Conservation (phyloP, 176 grass and related monocot species). For the Coix lacrymajobi region DNA sequence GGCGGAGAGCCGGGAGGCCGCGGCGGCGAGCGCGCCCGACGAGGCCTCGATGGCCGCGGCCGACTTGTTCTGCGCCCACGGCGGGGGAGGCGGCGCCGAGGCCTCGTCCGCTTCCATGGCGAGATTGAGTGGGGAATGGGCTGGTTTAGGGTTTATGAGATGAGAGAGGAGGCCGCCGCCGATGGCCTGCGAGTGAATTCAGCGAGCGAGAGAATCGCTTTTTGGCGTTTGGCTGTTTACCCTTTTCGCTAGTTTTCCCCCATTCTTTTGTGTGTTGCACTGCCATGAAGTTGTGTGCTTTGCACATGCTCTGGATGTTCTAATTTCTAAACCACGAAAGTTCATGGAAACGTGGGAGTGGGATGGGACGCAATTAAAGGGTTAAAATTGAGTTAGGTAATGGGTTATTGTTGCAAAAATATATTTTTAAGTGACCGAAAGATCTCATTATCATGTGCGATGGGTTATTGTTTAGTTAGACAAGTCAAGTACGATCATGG, state of each 20-base stretch:
- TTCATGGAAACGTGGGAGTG: background rate
- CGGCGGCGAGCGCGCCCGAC: slow-evolving; percentile 38
- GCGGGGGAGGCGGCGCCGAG: slow-evolving; percentile 24
- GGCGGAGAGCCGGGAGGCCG: slow-evolving; percentile 35
- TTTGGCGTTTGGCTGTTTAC: background rate
- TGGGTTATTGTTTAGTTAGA: too few species aligned
- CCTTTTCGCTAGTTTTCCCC: background rate
- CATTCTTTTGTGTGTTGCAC: background rate
- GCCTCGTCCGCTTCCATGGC: slow-evolving; percentile 40
- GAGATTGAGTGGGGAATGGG: slow-evolving; percentile 7
- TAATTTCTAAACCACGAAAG: background rate
- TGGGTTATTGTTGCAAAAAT: too few species aligned
- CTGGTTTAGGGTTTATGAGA: slow-evolving; percentile 48
- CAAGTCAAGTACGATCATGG: too few species aligned
- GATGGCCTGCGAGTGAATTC: background rate
- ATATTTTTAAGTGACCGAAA: too few species aligned
- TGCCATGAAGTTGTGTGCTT: background rate
- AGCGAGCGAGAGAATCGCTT: background rate
- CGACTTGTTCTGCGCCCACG: slow-evolving; percentile 38
- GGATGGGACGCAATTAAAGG: background rate
- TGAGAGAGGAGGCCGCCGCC: background rate
- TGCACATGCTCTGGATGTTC: background rate
- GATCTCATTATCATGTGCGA: too few species aligned
- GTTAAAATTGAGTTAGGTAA: background rate
- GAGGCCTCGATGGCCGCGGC: slow-evolving; percentile 32